A percentile compares a stretch with the other conserved stretches of the same genome.
Conservation (phyloP, 176 grass and related monocot genomes). For the Rhynchospora tenuis region DNA sequence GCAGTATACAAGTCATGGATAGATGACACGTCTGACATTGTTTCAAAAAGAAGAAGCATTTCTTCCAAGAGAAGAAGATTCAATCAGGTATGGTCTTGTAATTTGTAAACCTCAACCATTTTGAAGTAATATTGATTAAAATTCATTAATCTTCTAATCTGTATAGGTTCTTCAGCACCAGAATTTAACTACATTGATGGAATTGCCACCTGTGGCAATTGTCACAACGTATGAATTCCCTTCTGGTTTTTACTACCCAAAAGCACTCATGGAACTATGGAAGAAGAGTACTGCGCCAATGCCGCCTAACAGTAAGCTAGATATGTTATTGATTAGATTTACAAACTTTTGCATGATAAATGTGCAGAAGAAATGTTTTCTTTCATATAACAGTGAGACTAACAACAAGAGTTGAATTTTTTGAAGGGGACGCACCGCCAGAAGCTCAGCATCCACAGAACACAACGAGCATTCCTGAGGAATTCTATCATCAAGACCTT, state of each 20-base stretch:
- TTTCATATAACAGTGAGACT: neutral
- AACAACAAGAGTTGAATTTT: slow-evolving; percentile 22
- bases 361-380: neutral
- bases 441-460: slow-evolving; percentile 39
- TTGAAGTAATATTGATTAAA: neutral
- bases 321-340: neutral
- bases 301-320: neutral
- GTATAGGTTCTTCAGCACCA: neutral
- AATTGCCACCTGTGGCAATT: slow-evolving; percentile 47
- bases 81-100: slow-evolving; percentile 38
- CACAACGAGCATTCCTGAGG: slow-evolving; percentile 26
- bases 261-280: slow-evolving; percentile 56
- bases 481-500: slow-evolving; percentile 38
- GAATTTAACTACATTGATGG: slow-evolving; percentile 44
- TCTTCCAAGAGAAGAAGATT: slow-evolving; percentile 61
- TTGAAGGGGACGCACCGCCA: slow-evolving; percentile 33
- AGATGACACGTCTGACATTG: slow-evolving; percentile 51
- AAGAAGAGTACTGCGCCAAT: slow-evolving; percentile 43
- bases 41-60: slow-evolving; percentile 52
- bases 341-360: neutral
- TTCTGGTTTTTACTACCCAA: slow-evolving; percentile 55
- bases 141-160: neutral
- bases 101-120: neutral
- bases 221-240: slow-evolving; percentile 38
- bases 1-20: slow-evolving; percentile 78